Evolutionary conservation across 2,329 filamentous ascomycete genomes (phyloP), one percentile per base, ranked within the genome.

Genomic region (Balansia obtecta): DNA sequence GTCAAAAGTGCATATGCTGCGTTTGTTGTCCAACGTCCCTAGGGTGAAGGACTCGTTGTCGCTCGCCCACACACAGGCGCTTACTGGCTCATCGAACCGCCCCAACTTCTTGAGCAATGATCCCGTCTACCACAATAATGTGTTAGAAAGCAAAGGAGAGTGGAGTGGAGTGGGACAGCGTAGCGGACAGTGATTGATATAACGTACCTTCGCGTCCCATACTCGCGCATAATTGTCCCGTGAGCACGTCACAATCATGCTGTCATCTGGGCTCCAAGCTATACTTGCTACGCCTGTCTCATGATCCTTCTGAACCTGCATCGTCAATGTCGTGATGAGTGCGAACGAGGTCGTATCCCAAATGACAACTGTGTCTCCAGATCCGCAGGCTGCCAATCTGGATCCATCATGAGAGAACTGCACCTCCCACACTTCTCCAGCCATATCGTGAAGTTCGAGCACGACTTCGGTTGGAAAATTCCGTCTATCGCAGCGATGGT

Each of bases 221-320:
- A 95, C 67, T 37, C 83, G 77, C 1, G 87, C 88, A 54, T 76
- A 77, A 44, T 77, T 79, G 61, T 95, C 87, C 56, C 80, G 76
- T 15, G 81, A 86, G 63, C 91, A 97, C 15, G 85, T 91, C 39
- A 97, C 81, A 34, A 98, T 74, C 68, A 87, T 87, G 1, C 77
- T 77, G 67, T 95, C 88, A 65, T 98, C 88, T 5, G 90, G 93
- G 62, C 90, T 96, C 88, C 93, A 98, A 1, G 87, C 76, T 4
- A 95, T 69, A 60, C 90, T 88, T 18, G 86, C 83, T 12, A 96
- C 83, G 1, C 86, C 85, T 2, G 70, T 71, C 1, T 79, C 74
- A 58, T 94, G 87, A 4, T 83, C 81, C 37, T 53, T 53, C 30
- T 51, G 49, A 6, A 51, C 43, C 11, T 48, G 46, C n/a, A 51